Evolutionary conservation across 108 stramenopile species (phyloP).

Genomic region (Seminavis robusta): DNA sequence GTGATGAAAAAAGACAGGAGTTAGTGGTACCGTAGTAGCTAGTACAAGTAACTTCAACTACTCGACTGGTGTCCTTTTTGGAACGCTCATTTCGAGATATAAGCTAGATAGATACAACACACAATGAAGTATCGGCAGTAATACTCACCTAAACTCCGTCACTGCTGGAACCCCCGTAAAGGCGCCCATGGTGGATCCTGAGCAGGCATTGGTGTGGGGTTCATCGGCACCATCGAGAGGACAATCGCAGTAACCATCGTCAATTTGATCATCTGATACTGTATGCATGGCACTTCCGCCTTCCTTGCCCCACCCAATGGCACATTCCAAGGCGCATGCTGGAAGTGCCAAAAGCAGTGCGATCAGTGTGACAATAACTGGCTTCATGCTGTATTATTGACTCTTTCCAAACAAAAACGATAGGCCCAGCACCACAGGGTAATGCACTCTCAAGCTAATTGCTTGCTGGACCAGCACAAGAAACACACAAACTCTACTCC

Average conservation of each 20-base stretch:
- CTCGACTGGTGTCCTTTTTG: too few relatives aligned
- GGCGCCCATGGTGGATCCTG: slow-evolving; percentile 39
- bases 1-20: too few relatives aligned
- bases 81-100: too few relatives aligned
- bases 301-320: slow-evolving; percentile 12
- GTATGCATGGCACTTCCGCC: background rate
- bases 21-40: too few relatives aligned
- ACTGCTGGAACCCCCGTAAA: slow-evolving; percentile 68
- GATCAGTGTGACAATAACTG: background rate
- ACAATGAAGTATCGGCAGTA: too few relatives aligned
- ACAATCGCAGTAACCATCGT: slow-evolving; percentile 84
- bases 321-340: slow-evolving; percentile 10
- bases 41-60: too few relatives aligned
- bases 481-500: too few relatives aligned
- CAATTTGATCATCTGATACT: slow-evolving; percentile 45
- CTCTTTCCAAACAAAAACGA: background rate
- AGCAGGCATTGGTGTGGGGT: slow-evolving; percentile 64
- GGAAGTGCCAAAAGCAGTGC: too few relatives aligned
- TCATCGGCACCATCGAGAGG: slow-evolving; percentile 65
- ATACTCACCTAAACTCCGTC: too few relatives aligned
- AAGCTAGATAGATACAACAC: too few relatives aligned
- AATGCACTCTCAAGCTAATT: too few relatives aligned
- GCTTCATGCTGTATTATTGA: background rate
- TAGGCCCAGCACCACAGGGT: background rate
- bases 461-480: too few relatives aligned